Conservation (phyloP, 2,329 filamentous ascomycete species). For the Nigrospora oryzae region DNA sequence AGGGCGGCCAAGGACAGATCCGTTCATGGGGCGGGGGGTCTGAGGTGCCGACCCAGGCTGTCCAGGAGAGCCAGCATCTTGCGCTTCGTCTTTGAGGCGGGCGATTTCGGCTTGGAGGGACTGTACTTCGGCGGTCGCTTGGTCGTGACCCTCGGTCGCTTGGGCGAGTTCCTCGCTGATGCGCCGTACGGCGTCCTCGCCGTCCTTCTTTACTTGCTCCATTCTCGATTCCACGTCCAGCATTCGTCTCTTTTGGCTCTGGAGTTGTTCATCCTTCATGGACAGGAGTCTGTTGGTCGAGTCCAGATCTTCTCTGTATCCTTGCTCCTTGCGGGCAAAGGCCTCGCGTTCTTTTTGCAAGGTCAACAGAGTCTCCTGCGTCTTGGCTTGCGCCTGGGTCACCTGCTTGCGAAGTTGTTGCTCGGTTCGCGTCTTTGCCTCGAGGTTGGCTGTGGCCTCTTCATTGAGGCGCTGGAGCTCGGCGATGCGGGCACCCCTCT, state of each 20-base stretch:
- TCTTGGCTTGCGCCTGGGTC: conserved; percentile 76
- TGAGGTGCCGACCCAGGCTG: conserved; percentile 44
- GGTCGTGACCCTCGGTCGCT: conserved; percentile 36
- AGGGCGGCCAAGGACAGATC: conserved; percentile 41
- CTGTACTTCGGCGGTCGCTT: conserved; percentile 38
- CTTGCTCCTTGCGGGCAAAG: conserved; percentile 73
- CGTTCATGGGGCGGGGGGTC: conserved; percentile 50
- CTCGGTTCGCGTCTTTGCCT: conserved; percentile 72
- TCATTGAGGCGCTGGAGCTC: conserved; percentile 85
- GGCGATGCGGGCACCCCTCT: conserved; percentile 83
- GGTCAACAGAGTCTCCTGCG: conserved; percentile 73
- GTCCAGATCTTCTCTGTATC: conserved; percentile 79
- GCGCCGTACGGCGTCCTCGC: conserved; percentile 50
- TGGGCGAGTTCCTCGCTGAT: conserved; percentile 50
- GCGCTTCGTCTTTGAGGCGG: conserved; percentile 38
- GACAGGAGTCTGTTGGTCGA: conserved; percentile 74
- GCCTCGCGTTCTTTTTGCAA: conserved; percentile 82
- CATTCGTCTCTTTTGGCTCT: conserved; percentile 62
- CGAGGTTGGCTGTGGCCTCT: conserved; percentile 69
- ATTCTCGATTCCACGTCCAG: conserved; percentile 58
- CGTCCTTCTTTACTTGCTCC: conserved; percentile 58
- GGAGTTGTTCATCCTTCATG: conserved; percentile 67
- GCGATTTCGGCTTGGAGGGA: conserved; percentile 46
- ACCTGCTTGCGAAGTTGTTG: conserved; percentile 72
- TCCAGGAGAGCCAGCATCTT: conserved; percentile 24